These are phyloP conservation scores for Pleurotus eryngii DNA, from an alignment of 768 basidiomycete genomes.

Conservation along the genomic window DNA sequence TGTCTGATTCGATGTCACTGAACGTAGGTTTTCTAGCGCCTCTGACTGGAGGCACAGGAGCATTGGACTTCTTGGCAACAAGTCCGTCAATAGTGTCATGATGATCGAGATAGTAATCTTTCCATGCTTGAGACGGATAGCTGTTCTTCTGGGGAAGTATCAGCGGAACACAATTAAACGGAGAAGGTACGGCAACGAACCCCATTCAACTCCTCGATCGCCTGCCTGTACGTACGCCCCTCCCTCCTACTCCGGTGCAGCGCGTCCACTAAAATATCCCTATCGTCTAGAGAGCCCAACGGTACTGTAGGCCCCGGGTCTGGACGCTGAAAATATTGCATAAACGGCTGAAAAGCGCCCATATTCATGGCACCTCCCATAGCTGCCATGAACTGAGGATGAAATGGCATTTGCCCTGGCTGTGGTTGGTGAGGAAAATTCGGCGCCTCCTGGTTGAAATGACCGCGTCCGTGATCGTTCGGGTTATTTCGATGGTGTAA, in stretches of 20 bases:
- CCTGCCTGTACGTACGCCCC: conserved; percentile 11
- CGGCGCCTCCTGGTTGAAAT: not conserved
- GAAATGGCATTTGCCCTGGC: conserved; percentile 1
- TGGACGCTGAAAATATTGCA: conserved; percentile 58
- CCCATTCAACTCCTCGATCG: conserved; percentile 12
- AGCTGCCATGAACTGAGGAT: not conserved
- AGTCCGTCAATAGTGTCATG: conserved; percentile 53
- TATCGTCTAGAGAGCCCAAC: conserved; percentile 38
- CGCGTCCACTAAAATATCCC: conserved; percentile 53
- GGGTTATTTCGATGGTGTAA: not conserved
- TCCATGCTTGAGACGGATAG: conserved; percentile 65
- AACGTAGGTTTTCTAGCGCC: conserved; percentile 15
- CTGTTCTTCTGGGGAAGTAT: conserved; percentile 36
- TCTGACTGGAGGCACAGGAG: conserved; percentile 8
- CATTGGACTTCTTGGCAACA: conserved; percentile 23
- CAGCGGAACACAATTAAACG: too few species aligned
- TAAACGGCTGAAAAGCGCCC: conserved; percentile 21
- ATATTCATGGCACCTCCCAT: conserved; percentile 15
- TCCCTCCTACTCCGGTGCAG: conserved; percentile 18
- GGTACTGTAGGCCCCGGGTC: conserved; percentile 20
- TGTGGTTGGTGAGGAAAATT: not conserved
- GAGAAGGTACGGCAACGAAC: conserved; percentile 6
- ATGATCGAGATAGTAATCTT: conserved; percentile 77
- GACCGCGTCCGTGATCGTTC: not conserved
- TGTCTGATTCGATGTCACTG: not conserved